Base-by-base conservation (phyloP, 306 rosid genomes). In the Lotus japonicus region DNA sequence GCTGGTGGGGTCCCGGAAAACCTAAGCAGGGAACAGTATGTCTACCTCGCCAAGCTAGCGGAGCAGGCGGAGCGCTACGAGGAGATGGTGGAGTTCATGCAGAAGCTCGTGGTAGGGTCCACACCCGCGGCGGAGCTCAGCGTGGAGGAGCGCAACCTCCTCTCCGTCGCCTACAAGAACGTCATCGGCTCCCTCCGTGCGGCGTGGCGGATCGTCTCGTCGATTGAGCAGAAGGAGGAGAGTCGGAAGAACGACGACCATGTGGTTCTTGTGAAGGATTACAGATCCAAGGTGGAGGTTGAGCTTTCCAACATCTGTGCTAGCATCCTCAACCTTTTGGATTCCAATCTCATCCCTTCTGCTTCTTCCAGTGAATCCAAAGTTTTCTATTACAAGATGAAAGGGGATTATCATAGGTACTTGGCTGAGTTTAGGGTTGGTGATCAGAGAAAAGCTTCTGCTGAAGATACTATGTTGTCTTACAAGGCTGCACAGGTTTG, bases 71-170 rank as follows among this genome's bases (percentile, higher is more conserved):
- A 88, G 66, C 66, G 95, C 4, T 89, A 89, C 41, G 96, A 89
- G 35, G 96, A 89, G 79, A 89, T 89, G 92, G 96, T 84, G 2
- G 84, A 84, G 39, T 89, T 89, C 82, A 86, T 89, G 96, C 85
- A 89, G 79, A 89, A 89, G 84, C 86, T 89, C 5, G 96, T 89
- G 0, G 72, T 79, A 0, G 70, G 72, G 5, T 74, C 80, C 14
- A 89, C 96, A 9, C 96, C 96, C 0, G 61, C 92, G 9, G 73
- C 89, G 1, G 96, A 89, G 68, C 92, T 89, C 2, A 78, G 72
- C 17, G 86, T 88, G 0, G 95, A 88, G 54, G 95, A 88, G 70
- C 78, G 95, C 41, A 88, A 89, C 75, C 90, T 86, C 0, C 71
- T 86, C 11, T 89, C 89, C 6, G 92, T 89, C 2, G 92, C 92